Evolutionary conservation across 805 yeast genomes (phyloP).

Genomic region (Yarrowia deformans): DNA sequence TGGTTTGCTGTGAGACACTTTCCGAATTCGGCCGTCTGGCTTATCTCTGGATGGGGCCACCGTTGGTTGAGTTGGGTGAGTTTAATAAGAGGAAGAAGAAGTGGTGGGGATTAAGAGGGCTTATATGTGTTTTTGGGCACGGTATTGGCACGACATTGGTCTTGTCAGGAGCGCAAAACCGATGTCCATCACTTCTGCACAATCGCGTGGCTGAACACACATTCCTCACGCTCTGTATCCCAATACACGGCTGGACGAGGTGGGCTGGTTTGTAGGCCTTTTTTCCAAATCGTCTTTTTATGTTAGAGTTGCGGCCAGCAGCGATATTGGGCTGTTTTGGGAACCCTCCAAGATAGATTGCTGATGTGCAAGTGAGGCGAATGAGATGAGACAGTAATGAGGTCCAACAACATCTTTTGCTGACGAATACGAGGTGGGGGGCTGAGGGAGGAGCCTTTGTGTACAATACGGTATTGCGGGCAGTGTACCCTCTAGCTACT

Average conservation of each 20-base stretch:
- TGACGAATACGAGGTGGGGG: too few species aligned
- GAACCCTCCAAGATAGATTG: too few species aligned
- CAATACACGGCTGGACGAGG: conserved; percentile 5
- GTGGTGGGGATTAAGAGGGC: not conserved
- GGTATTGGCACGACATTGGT: too few species aligned
- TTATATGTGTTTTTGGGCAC: not conserved
- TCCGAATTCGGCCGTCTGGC: not conserved
- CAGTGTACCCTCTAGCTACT: too few species aligned
- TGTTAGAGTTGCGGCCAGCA: not conserved
- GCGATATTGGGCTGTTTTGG: too few species aligned
- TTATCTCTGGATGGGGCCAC: conserved; percentile 10
- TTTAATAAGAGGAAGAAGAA: not conserved
- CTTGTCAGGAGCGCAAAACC: too few species aligned
- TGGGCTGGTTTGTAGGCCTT: conserved; percentile 4
- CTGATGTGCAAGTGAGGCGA: too few species aligned
- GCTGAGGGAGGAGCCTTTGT: too few species aligned
- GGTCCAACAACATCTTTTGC: too few species aligned
- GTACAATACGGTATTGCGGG: too few species aligned
- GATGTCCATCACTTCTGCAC: not conserved
- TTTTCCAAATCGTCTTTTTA: not conserved
- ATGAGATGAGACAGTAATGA: too few species aligned
- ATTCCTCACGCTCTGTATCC: not conserved
- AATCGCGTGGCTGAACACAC: not conserved
- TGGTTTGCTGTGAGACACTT: conserved; percentile 29
- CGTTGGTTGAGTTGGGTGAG: not conserved